These are phyloP conservation scores for Tinospora cordifolia DNA, from an alignment of 164 flowering plant species.

Conservation along the genomic window DNA sequence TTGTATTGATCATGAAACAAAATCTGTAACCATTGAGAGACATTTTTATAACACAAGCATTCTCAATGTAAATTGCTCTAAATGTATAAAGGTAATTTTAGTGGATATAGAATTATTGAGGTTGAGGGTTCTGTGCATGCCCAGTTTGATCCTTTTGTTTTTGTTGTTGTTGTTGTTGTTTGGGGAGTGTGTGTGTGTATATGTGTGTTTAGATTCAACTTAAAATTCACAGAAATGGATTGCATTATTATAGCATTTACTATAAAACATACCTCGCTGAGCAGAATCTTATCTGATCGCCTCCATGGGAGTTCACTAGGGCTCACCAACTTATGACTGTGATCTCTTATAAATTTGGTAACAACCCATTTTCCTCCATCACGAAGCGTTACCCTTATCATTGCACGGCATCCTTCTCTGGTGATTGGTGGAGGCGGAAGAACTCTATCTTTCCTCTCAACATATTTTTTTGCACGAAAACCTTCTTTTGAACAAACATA, in stretches of 20 bases:
- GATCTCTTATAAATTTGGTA: conserved; percentile 33
- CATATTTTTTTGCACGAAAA: conserved; percentile 38
- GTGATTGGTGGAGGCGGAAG: conserved; percentile 48
- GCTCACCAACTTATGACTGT: conserved; percentile 31
- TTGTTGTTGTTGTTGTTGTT: no score
- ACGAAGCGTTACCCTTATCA: conserved; percentile 33
- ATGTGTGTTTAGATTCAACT: no score
- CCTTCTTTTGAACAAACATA: conserved; percentile 52
- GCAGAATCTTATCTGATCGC: conserved; percentile 30
- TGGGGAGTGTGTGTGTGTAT: no score
- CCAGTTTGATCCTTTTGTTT: no score
- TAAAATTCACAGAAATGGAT: neutral
- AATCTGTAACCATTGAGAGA: no score
- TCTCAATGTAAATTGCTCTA: no score
- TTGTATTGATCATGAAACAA: no score
- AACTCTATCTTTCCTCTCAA: conserved; percentile 35
- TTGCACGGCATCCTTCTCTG: conserved; percentile 42
- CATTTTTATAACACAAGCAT: no score
- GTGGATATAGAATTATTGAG: no score
- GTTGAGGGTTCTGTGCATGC: no score
- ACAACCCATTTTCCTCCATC: conserved; percentile 38
- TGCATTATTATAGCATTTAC: neutral
- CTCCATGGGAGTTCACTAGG: conserved; percentile 42
- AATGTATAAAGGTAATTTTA: no score
- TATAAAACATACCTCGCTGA: conserved; percentile 32